Evolutionary conservation across 2,329 filamentous ascomycete genomes (phyloP).

Genomic region (Trichoderma afroharzianum): DNA sequence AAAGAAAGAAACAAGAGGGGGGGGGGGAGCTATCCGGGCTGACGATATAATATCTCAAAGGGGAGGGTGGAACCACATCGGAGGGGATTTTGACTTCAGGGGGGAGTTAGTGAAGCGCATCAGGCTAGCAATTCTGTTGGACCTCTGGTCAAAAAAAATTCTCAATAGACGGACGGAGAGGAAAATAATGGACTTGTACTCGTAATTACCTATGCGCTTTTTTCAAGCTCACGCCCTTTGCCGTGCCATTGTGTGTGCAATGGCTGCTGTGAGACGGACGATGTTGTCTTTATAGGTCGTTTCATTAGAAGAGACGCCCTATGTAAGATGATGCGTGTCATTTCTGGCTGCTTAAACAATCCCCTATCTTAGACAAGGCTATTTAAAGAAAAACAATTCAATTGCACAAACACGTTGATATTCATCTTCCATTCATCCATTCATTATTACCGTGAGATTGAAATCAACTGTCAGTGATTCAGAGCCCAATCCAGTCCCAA

Average conservation of each 20-base stretch:
- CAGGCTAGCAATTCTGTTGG: constrained; percentile 23
- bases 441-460: background rate
- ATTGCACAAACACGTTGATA: background rate
- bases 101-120: constrained; percentile 7
- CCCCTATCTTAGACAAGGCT: background rate
- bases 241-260: background rate
- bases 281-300: background rate
- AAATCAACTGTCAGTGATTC: background rate
- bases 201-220: constrained; percentile 36
- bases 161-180: constrained; percentile 36
- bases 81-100: constrained; percentile 10
- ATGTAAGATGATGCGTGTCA: background rate
- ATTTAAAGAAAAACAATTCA: background rate
- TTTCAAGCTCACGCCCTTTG: constrained; percentile 35
- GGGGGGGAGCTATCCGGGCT: background rate
- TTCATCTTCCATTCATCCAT: background rate
- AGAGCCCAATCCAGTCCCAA: background rate
- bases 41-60: constrained; percentile 8
- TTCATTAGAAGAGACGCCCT: background rate
- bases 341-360: background rate
- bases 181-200: constrained; percentile 37
- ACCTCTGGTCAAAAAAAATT: constrained; percentile 24
- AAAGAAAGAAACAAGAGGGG: background rate
- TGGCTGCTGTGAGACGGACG: background rate
- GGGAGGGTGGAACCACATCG: background rate